Percentiles rank a stretch among this genome's conserved stretches.
These are phyloP conservation scores for Trametes polyzona DNA, from an alignment of 1,284 basidiomycete genomes.

Conservation along the genomic window DNA sequence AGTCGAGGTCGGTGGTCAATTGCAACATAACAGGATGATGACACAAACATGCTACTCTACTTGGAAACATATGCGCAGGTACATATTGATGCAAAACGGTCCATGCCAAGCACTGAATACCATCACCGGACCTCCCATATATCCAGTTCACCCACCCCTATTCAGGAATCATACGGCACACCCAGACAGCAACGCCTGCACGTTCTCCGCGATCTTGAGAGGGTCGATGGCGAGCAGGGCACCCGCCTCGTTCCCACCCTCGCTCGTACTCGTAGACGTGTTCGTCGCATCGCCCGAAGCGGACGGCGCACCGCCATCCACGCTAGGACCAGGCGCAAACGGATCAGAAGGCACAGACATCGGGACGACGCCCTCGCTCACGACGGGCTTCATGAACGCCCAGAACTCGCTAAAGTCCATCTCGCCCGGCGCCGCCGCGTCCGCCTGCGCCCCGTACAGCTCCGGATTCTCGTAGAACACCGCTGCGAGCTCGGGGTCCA, in stretches of 20 bases:
- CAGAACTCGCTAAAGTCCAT: constrained; percentile 33
- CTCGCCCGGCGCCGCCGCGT: constrained; percentile 13
- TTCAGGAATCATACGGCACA: constrained; percentile 13
- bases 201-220: constrained; percentile 20
- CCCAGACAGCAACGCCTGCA: constrained; percentile 20
- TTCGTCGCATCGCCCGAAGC: not conserved
- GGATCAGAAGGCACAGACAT: not conserved
- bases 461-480: constrained; percentile 12
- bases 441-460: constrained; percentile 8
- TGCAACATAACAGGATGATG: not conserved
- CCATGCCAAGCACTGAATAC: not conserved
- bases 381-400: constrained; percentile 31
- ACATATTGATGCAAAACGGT: not conserved
- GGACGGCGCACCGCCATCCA: no score
- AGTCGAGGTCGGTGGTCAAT: no score
- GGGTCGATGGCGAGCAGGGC: constrained; percentile 19
- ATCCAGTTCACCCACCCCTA: not conserved
- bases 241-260: not conserved
- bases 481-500: constrained; percentile 12
- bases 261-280: not conserved
- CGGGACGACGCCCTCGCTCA: constrained; percentile 24
- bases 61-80: constrained; percentile 1
- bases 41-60: constrained; percentile 3
- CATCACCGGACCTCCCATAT: not conserved
- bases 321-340: not conserved